These are phyloP conservation scores for Ustilago sp. DNA, from an alignment of 1,284 basidiomycete species.

Conservation along the genomic window DNA sequence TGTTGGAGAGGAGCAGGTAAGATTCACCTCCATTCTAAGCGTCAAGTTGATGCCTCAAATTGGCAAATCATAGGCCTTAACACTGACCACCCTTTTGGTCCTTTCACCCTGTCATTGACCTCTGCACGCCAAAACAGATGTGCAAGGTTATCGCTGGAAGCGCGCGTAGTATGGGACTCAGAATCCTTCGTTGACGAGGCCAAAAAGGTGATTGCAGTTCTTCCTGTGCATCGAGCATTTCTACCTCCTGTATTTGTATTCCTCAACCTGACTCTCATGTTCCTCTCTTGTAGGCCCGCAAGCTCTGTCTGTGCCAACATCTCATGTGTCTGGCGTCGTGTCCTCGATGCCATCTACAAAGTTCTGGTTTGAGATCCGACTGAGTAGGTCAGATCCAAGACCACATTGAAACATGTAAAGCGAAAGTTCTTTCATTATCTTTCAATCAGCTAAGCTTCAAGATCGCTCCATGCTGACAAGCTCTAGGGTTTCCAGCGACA, in stretches of 20 bases:
- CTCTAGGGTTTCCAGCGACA: background rate
- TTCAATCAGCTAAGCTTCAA: background rate
- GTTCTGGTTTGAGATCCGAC: background rate
- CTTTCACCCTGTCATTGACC: background rate
- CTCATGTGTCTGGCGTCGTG: background rate
- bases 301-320: background rate
- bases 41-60: too few relatives aligned
- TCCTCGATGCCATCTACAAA: background rate
- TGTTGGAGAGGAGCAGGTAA: conserved; percentile 62
- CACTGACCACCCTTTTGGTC: background rate
- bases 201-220: background rate
- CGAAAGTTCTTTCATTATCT: too few relatives aligned
- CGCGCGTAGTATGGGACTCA: conserved; percentile 59
- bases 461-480: background rate
- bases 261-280: background rate
- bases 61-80: background rate
- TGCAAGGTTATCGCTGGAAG: conserved; percentile 60
- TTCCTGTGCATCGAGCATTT: background rate
- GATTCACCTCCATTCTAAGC: background rate
- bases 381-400: too few relatives aligned
- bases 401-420: too few relatives aligned
- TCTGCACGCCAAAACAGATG: conserved; percentile 37
- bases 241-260: conserved; percentile 35
- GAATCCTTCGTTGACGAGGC: conserved; percentile 43
- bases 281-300: background rate